Evolutionary conservation across 2,329 filamentous ascomycete genomes (phyloP), one percentile per base, ranked within the genome.

Genomic region (Scedosporium apiospermum): DNA sequence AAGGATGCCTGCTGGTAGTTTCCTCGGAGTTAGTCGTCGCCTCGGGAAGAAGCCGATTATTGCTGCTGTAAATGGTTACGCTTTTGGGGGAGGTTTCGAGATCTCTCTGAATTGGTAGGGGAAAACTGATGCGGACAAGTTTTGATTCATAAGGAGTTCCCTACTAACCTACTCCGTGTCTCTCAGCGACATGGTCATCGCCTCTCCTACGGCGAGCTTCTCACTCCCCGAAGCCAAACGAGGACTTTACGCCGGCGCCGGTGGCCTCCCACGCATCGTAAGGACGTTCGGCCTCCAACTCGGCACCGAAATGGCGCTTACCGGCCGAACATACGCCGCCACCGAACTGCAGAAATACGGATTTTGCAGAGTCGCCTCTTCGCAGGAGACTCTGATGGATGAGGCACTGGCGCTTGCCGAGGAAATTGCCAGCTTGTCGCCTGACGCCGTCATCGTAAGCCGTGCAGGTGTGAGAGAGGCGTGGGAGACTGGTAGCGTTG

Each of bases 41-140:
- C 71, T 71, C 12, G 85, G 85, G 0, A 85, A 83, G 74, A 86
- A 86, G 71, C 83, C 83, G 1, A 76, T 86, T 57, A 82, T 86
- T 68, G 82, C 81, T 7, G 83, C 83, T 2, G 81, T 85, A 3
- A 86, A 85, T 70, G 83, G 83, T 0, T 77, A 80, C 64, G 81
- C 81, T 1, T 72, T 83, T 57, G 83, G 83, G 0, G 83, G 82
- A 4, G 83, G 82, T 0, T 84, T 83, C 65, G 82, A 85, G 71
- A 80, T 83, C 66, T 76, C 78, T 7, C 70, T 83, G 62, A 81
- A 81, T 59, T 83, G 80, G 80, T n/a, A n/a, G n/a, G n/a, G n/a
- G n/a, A n/a, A n/a, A n/a, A n/a, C n/a, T n/a, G n/a, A n/a, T n/a
- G n/a, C n/a, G n/a, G n/a, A n/a, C n/a, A n/a, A n/a, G n/a, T n/a